Base-by-base conservation (phyloP, 148 eudicot species). In the Oxyria digyna region DNA sequence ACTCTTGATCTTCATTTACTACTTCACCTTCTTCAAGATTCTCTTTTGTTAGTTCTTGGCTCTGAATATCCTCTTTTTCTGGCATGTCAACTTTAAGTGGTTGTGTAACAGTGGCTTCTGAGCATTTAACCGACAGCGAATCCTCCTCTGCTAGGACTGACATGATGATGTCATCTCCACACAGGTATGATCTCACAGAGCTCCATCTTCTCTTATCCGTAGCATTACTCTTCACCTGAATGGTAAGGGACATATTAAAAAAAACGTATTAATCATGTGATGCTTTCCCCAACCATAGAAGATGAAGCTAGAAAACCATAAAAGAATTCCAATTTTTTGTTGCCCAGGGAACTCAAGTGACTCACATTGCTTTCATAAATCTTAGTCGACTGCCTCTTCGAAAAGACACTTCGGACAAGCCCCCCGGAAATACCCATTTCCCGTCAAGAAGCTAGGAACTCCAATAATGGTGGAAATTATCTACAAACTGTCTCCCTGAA, bases 361-460 rank as follows among this genome's bases (percentile, higher is more conserved):
- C 86, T 83, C 76, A 87, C 92, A 82, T 80, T 75, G 78, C 67
- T 77, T 33, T 83, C 79, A 62, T 69, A 75, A 57, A 78, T 68
- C 41, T 71, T 75, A 42, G 62, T 32, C 6, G 84, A 80, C 67
- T 70, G 77, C 79, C 78, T 85, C 68, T 85, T 87, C 55, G 86
- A 87, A 84, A 89, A 89, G 46, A 85, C 90, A 74, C 84, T 87
- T 78, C 87, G 79, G 64, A 87, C 93, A n/a, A 87, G 85, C 81
- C 79, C 90, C 50, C 88, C 81, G 20, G 92, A 79, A 75, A 87
- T 87, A 23, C 96, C 96, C 96, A 86, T 88, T 62, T 75, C 52
- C 35, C 29, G 33, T 12, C 71, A 69, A 69, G 71, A 45, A 46
- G 49, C 18, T 67, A 35, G 26, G 0, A 18, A 8, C 26, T 62